Percentiles rank a stretch among this genome's conserved stretches.
Evolutionary conservation across 495 filamentous ascomycete genomes (phyloP).

Genomic region (Immersiella caudata): DNA sequence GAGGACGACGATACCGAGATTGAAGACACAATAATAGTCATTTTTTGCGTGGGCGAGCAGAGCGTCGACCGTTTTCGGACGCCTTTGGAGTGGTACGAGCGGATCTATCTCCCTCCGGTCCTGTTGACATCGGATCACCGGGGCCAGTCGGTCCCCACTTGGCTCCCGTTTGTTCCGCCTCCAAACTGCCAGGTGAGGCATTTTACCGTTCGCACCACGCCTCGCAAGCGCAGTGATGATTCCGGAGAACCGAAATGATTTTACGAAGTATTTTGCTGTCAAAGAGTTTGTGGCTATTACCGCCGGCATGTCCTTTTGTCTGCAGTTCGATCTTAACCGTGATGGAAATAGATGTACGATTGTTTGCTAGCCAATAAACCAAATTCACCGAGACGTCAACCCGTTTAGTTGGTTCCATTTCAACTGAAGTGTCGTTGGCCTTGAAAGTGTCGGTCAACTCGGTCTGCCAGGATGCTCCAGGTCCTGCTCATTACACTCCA

Average conservation of each 20-base stretch:
- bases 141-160: constrained; percentile 6
- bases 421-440: background rate
- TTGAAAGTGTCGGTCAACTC: background rate
- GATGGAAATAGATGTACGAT: background rate
- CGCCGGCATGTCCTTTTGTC: background rate
- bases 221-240: background rate
- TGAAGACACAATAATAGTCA: constrained; percentile 27
- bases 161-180: constrained; percentile 25
- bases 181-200: constrained; percentile 24
- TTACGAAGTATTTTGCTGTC: background rate
- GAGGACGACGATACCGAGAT: constrained; percentile 16
- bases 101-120: constrained; percentile 23
- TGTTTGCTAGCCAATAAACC: background rate
- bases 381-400: background rate
- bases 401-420: background rate
- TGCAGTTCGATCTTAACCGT: background rate
- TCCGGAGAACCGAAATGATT: background rate
- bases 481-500: background rate
- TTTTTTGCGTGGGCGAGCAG: constrained; percentile 25
- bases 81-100: constrained; percentile 19
- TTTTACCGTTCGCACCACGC: constrained; percentile 15
- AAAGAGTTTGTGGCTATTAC: background rate
- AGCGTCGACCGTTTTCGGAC: constrained; percentile 1
- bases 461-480: background rate
- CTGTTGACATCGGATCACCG: background rate